Conservation (phyloP, 2,329 filamentous ascomycete genomes). For the Blastomyces gilchristii region DNA sequence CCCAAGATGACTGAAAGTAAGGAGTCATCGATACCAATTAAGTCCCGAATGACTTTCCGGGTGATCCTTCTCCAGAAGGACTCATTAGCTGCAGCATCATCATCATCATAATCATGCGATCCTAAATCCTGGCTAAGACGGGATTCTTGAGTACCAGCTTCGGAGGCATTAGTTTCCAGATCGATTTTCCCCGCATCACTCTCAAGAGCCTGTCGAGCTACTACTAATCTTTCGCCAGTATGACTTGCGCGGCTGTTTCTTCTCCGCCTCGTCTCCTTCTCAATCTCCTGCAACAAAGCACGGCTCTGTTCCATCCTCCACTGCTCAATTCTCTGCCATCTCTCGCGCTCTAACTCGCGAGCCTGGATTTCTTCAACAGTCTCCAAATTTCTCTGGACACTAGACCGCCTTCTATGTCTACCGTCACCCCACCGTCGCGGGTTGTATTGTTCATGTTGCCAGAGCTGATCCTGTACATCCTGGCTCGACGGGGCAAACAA, state of each 20-base stretch:
- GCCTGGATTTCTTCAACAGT: conserved; percentile 48
- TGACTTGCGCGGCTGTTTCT: conserved; percentile 17
- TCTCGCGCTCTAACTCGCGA: conserved; percentile 56
- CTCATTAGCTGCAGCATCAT: conserved; percentile 46
- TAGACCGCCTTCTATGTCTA: conserved; percentile 44
- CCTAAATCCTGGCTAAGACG: conserved; percentile 25
- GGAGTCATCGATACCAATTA: conserved; percentile 83
- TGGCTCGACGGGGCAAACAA: conserved; percentile 61
- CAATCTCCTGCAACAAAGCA: conserved; percentile 76
- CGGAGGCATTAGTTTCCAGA: conserved; percentile 9
- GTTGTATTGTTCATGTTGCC: conserved; percentile 80
- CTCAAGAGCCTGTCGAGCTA: conserved; percentile 16
- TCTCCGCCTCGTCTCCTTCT: conserved; percentile 62
- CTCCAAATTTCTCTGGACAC: conserved; percentile 48
- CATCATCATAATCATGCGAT: conserved; percentile 48
- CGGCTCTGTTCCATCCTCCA: conserved; percentile 90
- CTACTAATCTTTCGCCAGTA: conserved; percentile 15
- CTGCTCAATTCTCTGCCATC: conserved; percentile 72
- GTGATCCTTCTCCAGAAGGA: conserved; percentile 74
- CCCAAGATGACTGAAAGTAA: conserved; percentile 80
- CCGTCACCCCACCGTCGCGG: conserved; percentile 49
- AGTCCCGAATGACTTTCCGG: conserved; percentile 71
- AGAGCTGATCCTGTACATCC: conserved; percentile 69
- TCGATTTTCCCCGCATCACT: neutral
- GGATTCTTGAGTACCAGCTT: neutral